Evolutionary conservation across 805 yeast species (phyloP), one percentile per base, ranked within the genome.

Genomic region (Candida pini): DNA sequence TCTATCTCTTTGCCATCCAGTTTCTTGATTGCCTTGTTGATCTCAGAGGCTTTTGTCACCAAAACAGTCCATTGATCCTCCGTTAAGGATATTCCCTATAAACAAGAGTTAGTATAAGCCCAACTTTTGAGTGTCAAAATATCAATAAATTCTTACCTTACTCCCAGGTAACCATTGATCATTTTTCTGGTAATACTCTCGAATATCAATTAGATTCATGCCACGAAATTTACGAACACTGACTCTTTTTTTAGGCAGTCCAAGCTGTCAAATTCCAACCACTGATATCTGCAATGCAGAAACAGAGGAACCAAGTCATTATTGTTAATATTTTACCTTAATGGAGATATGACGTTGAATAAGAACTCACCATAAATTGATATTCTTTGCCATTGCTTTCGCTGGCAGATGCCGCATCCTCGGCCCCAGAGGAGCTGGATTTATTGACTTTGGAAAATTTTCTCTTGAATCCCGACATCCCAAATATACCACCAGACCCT

Each of bases 121-220:
- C n/a, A n/a, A n/a, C n/a, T n/a, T n/a, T n/a, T n/a, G n/a, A n/a
- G n/a, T n/a, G n/a, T n/a, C n/a, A n/a, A n/a, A n/a, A n/a, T n/a
- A n/a, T n/a, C n/a, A n/a, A n/a, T n/a, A 5, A 9, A 24, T 14
- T 44, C 63, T 33, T 41, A 63, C 81, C 59, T 89, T 89, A 51
- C 77, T 81, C 1, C 95, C 95, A 0, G 97, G 97, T 40, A 69
- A 69, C 63, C 70, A 66, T 40, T 77, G 80, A 8, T 64, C 61
- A 3, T 65, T 57, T n/a, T 66, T 62, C 32, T 77, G 74, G 56
- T 86, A 89, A 61, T 67, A 87, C 54, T 89, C 96, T 39, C 97
- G 71, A 34, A 89, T 83, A 49, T 89, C 96, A 10, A 90, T 76
- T 44, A 88, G 62, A 22, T 72, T 73, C 36, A 64, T 62, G 33